phyloP scores from a whole-genome alignment of 129 eudicot genomes.

The Saussurea involucrata region DNA sequence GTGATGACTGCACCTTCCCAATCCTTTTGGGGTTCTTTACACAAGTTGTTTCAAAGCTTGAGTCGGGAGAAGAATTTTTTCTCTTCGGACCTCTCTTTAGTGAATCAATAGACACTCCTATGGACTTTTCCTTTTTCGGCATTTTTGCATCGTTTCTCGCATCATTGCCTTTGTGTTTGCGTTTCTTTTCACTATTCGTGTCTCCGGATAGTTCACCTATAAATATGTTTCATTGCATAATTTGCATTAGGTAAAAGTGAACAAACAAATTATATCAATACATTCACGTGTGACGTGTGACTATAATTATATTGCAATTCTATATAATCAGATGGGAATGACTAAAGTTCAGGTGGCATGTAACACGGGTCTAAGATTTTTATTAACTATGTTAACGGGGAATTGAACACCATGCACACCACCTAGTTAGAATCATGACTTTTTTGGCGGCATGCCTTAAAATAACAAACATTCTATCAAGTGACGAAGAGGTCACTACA shows the following conservation, averaged over 20 bases:
- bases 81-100: background rate
- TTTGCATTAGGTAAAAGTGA: background rate
- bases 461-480: background rate
- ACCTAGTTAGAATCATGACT: background rate
- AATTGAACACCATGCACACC: background rate
- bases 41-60: background rate
- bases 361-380: background rate
- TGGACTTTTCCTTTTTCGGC: background rate
- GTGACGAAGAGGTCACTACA: background rate
- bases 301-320: no score
- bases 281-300: background rate
- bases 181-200: background rate
- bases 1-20: background rate
- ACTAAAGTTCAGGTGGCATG: background rate
- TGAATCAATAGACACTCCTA: background rate
- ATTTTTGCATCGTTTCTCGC: background rate
- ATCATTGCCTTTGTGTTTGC: background rate
- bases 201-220: background rate
- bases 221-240: background rate
- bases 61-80: background rate
- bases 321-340: background rate
- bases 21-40: background rate
- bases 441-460: background rate
- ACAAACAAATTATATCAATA: background rate
- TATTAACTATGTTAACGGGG: background rate